phyloP scores from a whole-genome alignment of 306 rosid species.

The Ziziphus jujuba region DNA sequence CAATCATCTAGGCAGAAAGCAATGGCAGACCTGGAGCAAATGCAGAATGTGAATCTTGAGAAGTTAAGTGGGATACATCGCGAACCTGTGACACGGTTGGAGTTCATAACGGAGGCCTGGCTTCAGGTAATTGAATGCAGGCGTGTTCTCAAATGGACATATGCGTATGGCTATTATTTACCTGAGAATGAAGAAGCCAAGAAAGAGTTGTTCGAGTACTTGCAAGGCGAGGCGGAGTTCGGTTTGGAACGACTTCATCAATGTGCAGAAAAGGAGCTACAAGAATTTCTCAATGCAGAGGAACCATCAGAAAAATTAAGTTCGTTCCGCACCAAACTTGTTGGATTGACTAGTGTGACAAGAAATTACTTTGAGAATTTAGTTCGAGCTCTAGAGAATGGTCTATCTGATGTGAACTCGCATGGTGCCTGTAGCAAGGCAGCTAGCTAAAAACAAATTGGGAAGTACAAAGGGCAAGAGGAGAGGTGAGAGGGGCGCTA shows the following conservation, averaged over 20 bases:
- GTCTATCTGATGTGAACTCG: conserved; percentile 45
- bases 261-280: conserved; percentile 80
- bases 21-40: conserved; percentile 80
- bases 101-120: conserved; percentile 97
- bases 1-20: conserved; percentile 97
- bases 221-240: conserved; percentile 83
- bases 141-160: conserved; percentile 93
- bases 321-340: conserved; percentile 79
- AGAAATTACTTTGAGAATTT: conserved; percentile 55
- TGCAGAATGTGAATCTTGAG: conserved; percentile 90
- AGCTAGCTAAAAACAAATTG: conserved; percentile 40
- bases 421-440: conserved; percentile 42
- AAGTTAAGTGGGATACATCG: conserved; percentile 85
- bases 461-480: conserved; percentile 40
- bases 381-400: conserved; percentile 54
- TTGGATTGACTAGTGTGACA: conserved; percentile 68
- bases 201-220: conserved; percentile 54
- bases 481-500: conserved; percentile 45
- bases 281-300: conserved; percentile 49
- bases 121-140: conserved; percentile 90
- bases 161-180: conserved; percentile 89
- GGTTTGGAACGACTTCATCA: conserved; percentile 44
- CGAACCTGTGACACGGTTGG: conserved; percentile 93
- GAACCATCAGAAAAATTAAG: conserved; percentile 62
- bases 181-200: conserved; percentile 63